Evolutionary conservation across 139 green algal species (phyloP).

Genomic region (Pseudopediastrum boryanum): DNA sequence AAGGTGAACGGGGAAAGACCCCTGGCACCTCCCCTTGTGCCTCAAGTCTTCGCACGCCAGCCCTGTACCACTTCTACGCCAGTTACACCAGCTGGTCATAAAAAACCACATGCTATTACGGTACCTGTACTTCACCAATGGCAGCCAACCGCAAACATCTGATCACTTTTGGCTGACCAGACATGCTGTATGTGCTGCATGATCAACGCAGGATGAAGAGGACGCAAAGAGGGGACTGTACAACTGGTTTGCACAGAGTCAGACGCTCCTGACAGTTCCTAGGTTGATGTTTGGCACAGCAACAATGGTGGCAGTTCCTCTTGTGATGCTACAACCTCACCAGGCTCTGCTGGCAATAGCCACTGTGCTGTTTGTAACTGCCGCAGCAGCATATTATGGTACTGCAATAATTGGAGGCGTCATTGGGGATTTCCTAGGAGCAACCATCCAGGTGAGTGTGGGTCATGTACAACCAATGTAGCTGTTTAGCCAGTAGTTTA

Average conservation of each 20-base stretch:
- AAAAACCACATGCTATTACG: not conserved
- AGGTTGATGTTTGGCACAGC: conserved; percentile 49
- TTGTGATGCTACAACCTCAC: conserved; percentile 15
- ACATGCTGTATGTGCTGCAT: not conserved
- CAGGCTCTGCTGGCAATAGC: conserved; percentile 9
- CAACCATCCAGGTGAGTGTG: conserved; percentile 55
- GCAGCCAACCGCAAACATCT: not conserved
- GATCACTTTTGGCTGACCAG: not conserved
- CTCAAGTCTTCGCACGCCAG: too few species aligned
- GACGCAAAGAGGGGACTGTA: conserved; percentile 65
- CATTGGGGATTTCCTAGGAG: conserved; percentile 57
- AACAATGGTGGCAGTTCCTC: conserved; percentile 18
- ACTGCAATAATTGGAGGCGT: conserved; percentile 51
- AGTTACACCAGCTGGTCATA: too few species aligned
- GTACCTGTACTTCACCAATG: not conserved
- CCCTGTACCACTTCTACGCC: too few species aligned
- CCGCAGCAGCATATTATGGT: conserved; percentile 37
- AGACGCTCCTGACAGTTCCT: conserved; percentile 48
- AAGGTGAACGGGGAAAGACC: too few species aligned
- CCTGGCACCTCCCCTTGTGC: too few species aligned
- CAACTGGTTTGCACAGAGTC: conserved; percentile 53
- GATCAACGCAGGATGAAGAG: conserved; percentile 47
- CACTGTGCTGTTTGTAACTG: conserved; percentile 11
- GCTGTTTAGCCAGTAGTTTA: too few species aligned
- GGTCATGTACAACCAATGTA: too few species aligned